Base-by-base conservation (phyloP, 306 rosid genomes). In the Luffa aegyptiaca region DNA sequence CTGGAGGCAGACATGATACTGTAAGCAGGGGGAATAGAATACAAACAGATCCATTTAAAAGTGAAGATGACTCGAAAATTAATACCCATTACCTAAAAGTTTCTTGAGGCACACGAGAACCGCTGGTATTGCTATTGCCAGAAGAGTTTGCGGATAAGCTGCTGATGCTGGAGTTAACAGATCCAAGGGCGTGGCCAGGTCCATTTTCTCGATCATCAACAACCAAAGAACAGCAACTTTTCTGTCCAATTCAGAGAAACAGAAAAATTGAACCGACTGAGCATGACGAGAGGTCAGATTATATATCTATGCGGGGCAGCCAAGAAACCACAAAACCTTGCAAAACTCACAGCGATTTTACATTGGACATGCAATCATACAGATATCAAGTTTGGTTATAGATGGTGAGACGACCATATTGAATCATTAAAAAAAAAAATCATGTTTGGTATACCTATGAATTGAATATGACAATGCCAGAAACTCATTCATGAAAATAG, bases 1-100 rank as follows among this genome's bases (percentile, higher is more conserved):
- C 93, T 88, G 89, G 69, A 85, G 84, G 78, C 75, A 76, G 49
- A 85, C 82, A 83, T 17, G 31, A 75, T 31, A 79, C 80, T 57
- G 63, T 79, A 83, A 88, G 81, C 73, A 59, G 70, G 72, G 64
- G 81, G 75, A 51, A 1, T 80, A 71, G 31, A 26, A 26, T 26
- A 17, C 9, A n/a, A 79, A 66, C 55, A 53, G 52, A 65, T 33
- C 41, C 76, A 79, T 61, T 59, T 8, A 58, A 44, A 44, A 39
- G 49, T 80, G 41, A 80, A 62, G 61, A 68, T 55, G 65, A 78
- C 41, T 35, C 7, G 4, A 45, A 61, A 52, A 31, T n/a, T 51
- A 57, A 26, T 65, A 80, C 31, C 48, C 78, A 86, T 83, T 58
- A 86, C 93, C 88, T 76, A 53, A 41, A 52, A 75, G 81, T 72